Conservation (phyloP, 257 asterid genomes). For the Solanum virginianum region DNA sequence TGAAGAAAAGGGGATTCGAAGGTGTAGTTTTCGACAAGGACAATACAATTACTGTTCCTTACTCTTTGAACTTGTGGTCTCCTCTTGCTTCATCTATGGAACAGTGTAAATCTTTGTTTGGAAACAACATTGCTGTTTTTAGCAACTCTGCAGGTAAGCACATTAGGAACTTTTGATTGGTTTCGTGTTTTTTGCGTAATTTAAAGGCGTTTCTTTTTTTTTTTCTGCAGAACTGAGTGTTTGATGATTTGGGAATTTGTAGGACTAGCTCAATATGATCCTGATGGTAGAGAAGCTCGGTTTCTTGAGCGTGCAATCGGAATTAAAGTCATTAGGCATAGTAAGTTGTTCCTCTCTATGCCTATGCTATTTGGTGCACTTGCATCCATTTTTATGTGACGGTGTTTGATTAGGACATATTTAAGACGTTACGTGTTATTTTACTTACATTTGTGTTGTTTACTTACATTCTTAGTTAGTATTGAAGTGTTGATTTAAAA, state of each 20-base stretch:
- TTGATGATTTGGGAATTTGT: neutral
- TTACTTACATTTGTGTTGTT: neutral
- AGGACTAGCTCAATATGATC: conserved; percentile 84
- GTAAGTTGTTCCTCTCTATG: conserved; percentile 26
- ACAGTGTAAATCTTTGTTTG: conserved; percentile 69
- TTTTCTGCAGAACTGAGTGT: neutral
- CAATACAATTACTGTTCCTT: conserved; percentile 81
- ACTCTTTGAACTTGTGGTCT: conserved; percentile 76
- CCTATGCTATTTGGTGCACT: neutral
- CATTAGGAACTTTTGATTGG: neutral
- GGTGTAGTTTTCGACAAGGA: conserved; percentile 97
- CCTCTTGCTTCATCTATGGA: conserved; percentile 58
- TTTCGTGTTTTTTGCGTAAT: neutral
- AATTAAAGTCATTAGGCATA: conserved; percentile 73
- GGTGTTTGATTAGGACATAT: neutral
- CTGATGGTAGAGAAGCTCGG: conserved; percentile 64
- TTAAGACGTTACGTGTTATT: neutral
- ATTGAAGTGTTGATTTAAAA: neutral
- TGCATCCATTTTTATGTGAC: neutral
- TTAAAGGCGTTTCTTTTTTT: neutral
- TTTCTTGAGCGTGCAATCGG: conserved; percentile 74
- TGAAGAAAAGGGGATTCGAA: conserved; percentile 64
- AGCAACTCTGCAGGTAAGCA: conserved; percentile 89
- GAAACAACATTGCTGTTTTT: conserved; percentile 61
- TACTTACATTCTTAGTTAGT: neutral